These are phyloP conservation scores for Candida ponderosae DNA, from an alignment of 805 yeast species.

Conservation along the genomic window DNA sequence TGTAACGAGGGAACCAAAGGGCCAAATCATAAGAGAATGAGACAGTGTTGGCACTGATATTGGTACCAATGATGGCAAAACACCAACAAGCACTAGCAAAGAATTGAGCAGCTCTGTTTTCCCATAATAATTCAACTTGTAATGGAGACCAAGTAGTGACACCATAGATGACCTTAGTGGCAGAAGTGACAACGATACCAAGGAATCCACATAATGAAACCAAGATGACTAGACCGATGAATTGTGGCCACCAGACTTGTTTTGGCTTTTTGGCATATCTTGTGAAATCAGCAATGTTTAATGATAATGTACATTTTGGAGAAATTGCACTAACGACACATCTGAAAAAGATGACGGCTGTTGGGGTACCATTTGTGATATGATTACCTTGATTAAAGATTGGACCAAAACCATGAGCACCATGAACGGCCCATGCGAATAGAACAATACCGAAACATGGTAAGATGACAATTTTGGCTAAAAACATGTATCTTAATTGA, in stretches of 20 bases:
- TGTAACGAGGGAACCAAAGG: constrained; percentile 47
- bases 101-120: constrained; percentile 60
- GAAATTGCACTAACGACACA: constrained; percentile 25
- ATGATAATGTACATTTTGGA: constrained; percentile 28
- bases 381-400: constrained; percentile 16
- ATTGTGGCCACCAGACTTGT: constrained; percentile 23
- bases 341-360: constrained; percentile 16
- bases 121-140: constrained; percentile 27
- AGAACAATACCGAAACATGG: constrained; percentile 24
- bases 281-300: constrained; percentile 31
- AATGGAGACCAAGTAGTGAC: constrained; percentile 37
- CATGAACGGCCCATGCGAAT: constrained; percentile 24
- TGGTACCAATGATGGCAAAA: constrained; percentile 70
- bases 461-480: constrained; percentile 23
- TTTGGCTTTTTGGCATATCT: constrained; percentile 25
- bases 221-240: constrained; percentile 21
- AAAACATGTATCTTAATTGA: constrained; percentile 26
- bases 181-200: constrained; percentile 26
- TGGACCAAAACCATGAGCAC: constrained; percentile 21
- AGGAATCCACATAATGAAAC: constrained; percentile 22
- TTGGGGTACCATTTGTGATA: constrained; percentile 17
- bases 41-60: constrained; percentile 60
- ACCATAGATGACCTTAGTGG: constrained; percentile 31
- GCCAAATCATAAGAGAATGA: constrained; percentile 53
- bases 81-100: constrained; percentile 57